Evolutionary conservation across 2,329 filamentous ascomycete genomes (phyloP), one percentile per base, ranked within the genome.

Genomic region (Colletotrichum sojae): DNA sequence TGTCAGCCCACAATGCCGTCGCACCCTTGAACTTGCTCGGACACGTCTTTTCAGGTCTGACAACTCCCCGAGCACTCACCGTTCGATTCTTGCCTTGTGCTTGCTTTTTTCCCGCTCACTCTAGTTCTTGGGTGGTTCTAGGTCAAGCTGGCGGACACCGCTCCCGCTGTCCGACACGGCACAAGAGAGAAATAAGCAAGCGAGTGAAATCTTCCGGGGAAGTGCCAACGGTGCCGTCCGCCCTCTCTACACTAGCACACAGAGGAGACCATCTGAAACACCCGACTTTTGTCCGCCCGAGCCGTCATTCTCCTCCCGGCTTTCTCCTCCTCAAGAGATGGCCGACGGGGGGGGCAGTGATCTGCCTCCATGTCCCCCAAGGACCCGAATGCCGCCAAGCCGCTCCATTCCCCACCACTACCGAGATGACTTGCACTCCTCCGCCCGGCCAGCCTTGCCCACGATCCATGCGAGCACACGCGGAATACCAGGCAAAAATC

Each of bases 251-350:
- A 8, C 27, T 51, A 54, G 40, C 46, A 25, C 65, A 57, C 53
- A 40, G 45, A 45, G 27, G 18, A 56, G 25, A 51, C 63, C 25
- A 52, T 57, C 55, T 69, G 67, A 69, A 69, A 69, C 67, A 67
- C 20, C 56, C 62, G 39, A 53, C 39, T 54, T 9, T 31, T 12
- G 36, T 48, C 51, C 62, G 49, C 51, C 52, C 49, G 40, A 40
- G 54, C 60, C 54, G 49, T 45, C 48, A n/a, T 51, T 39, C 51
- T 31, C 36, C 6, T 10, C 43, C 20, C 46, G 31, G 15, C 39
- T 36, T 31, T 25, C 55, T 48, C 55, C 39, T 48, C 40, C 52
- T 16, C 16, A 8, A 5, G 15, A 54, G 46, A 27, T 40, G 48
- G 8, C 22, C 8, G 31, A 62, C 16, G 59, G 49, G 49, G 49